These are phyloP conservation scores for Phaseolus coccineus DNA, from an alignment of 331 rosid genomes.

Conservation along the genomic window DNA sequence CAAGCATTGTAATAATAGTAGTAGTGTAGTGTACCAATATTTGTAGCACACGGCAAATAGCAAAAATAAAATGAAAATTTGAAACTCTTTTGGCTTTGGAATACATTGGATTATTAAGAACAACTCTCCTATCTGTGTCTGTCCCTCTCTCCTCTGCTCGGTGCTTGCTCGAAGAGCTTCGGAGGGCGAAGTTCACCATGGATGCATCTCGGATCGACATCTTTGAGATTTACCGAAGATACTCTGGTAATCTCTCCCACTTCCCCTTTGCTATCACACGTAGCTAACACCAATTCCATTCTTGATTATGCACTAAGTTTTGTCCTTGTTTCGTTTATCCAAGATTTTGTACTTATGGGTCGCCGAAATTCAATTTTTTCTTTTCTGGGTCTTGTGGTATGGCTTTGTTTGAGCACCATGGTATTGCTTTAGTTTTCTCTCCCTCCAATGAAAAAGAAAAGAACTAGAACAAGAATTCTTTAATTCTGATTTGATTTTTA, in stretches of 20 bases:
- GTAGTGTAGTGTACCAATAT: too few species aligned
- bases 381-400: constrained; percentile 20
- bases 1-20: too few species aligned
- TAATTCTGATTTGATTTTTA: neutral
- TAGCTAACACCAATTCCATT: neutral
- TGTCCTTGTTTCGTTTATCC: neutral
- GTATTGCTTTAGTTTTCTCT: neutral
- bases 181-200: constrained; percentile 54
- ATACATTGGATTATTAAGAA: neutral
- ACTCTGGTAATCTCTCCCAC: constrained; percentile 60
- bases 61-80: neutral
- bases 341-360: neutral
- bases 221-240: constrained; percentile 72
- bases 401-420: constrained; percentile 26
- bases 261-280: neutral
- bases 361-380: neutral
- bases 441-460: neutral
- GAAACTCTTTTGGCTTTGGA: neutral
- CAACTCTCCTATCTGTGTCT: neutral
- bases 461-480: neutral
- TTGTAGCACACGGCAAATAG: too few species aligned
- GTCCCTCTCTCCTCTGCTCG: constrained; percentile 23
- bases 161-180: constrained; percentile 48
- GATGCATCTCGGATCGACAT: constrained; percentile 67
- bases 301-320: neutral